A percentile compares a stretch with the other conserved stretches of the same genome.
Evolutionary conservation across 768 basidiomycete genomes (phyloP).

Genomic region (Strobilomyces dryophilus): DNA sequence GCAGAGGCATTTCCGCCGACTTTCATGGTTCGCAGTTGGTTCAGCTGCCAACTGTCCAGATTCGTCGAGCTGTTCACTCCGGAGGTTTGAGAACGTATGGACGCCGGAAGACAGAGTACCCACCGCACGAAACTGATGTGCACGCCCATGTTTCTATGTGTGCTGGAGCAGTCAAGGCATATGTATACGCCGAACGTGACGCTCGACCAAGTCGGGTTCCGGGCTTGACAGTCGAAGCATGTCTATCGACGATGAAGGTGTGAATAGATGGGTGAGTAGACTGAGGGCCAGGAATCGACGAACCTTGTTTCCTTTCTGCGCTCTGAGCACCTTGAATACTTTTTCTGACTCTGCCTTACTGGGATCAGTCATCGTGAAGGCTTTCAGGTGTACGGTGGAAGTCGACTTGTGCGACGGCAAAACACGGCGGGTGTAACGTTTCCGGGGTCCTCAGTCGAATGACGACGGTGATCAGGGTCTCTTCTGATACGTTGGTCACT

Average conservation of each 20-base stretch:
- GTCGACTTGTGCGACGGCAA: constrained; percentile 6
- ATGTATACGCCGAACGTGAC: constrained; percentile 97
- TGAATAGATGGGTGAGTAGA: not conserved
- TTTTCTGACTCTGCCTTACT: constrained; percentile 86
- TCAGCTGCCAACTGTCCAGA: constrained; percentile 89
- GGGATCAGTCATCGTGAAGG: constrained; percentile 57
- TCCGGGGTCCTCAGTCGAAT: constrained; percentile 18
- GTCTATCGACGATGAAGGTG: constrained; percentile 40
- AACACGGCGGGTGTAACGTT: constrained; percentile 12
- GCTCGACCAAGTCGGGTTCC: constrained; percentile 97
- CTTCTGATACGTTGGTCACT: not conserved
- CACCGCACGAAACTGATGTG: constrained; percentile 97
- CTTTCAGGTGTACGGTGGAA: not conserved
- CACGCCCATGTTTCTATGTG: constrained; percentile 96
- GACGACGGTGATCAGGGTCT: constrained; percentile 16
- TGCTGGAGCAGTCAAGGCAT: constrained; percentile 93
- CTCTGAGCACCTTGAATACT: constrained; percentile 75
- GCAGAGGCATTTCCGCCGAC: constrained; percentile 88
- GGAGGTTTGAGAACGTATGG: constrained; percentile 10
- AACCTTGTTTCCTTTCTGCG: constrained; percentile 89
- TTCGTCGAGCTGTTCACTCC: constrained; percentile 76
- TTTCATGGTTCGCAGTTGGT: constrained; percentile 94
- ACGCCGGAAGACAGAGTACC: constrained; percentile 21
- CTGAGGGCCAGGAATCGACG: not conserved
- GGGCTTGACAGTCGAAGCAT: constrained; percentile 94